Conservation (phyloP, 495 filamentous ascomycete species). For the Aspergillus steynii region DNA sequence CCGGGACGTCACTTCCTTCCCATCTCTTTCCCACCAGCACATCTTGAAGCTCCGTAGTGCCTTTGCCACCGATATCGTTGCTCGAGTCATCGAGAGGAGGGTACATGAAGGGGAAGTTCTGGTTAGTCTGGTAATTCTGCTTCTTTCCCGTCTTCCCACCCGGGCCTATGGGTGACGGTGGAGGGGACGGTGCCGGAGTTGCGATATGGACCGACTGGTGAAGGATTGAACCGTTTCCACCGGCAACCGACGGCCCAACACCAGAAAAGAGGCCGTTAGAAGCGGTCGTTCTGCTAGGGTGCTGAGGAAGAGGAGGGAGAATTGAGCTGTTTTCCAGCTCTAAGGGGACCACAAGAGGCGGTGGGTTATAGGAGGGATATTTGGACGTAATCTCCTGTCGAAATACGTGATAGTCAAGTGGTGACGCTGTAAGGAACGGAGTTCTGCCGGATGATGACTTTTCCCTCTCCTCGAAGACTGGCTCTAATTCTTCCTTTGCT, state of each 20-base stretch:
- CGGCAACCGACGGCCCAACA: constrained; percentile 40
- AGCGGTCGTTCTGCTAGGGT: constrained; percentile 55
- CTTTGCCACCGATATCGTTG: constrained; percentile 85
- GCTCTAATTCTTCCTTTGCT: constrained; percentile 62
- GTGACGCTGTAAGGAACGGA: constrained; percentile 81
- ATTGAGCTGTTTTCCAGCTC: constrained; percentile 90
- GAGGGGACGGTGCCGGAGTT: constrained; percentile 95
- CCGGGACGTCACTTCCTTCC: constrained; percentile 88
- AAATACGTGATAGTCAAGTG: constrained; percentile 94
- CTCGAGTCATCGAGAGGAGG: constrained; percentile 82
- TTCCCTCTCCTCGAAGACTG: constrained; percentile 32
- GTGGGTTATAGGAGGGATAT: constrained; percentile 94
- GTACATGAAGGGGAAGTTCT: constrained; percentile 97
- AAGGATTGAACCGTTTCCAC: constrained; percentile 73
- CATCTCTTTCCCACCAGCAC: constrained; percentile 74
- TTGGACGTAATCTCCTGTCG: constrained; percentile 98
- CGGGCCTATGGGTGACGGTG: constrained; percentile 82
- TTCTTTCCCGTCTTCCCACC: constrained; percentile 96
- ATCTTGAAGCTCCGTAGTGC: constrained; percentile 72
- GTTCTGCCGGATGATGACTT: constrained; percentile 38
- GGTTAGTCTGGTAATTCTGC: constrained; percentile 98
- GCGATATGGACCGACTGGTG: constrained; percentile 97
- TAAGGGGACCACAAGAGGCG: constrained; percentile 76
- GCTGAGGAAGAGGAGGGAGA: constrained; percentile 78
- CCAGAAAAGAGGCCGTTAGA: constrained; percentile 44